Evolutionary conservation across 1,284 basidiomycete genomes (phyloP), one percentile per base, ranked within the genome.

Genomic region (Coniferiporia sulphurascens): DNA sequence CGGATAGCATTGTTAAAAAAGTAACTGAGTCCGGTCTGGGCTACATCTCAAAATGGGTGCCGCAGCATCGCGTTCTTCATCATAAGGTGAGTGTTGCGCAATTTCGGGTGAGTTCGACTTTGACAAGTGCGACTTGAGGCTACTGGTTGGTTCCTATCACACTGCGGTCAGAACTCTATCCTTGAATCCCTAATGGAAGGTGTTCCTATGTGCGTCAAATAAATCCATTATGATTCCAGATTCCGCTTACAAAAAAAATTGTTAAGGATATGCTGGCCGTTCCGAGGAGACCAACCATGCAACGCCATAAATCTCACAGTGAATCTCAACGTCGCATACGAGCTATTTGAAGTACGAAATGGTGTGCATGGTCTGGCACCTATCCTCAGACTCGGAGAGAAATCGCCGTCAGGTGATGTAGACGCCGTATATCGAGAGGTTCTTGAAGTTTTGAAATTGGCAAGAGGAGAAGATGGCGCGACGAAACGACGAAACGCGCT

Each of bases 251-350:
- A 17, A 17, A 21, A 4, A 4, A 21, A 36, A 32, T 50, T 46
- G 17, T 15, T n/a, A 17, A 69, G 68, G 65, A 69, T 69, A 46
- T 66, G 64, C 61, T 69, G 66, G 66, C 67, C 66, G 0, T 67
- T 65, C 61, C 50, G 55, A 10, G 63, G 60, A 27, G 66, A 68
- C 58, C 66, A 68, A 50, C 64, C 68, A 5, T 41, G 61, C n/a
- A 70, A 68, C 60, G 64, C 66, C 17, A 53, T 67, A 3, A 62
- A 63, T 35, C 61, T 67, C 12, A 59, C 63, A 22, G 59, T 63
- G 27, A 65, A 61, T 38, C 64, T 66, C 59, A 59, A 65, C 36
- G 60, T 67, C 55, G 68, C 65, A 10, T 70, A 70, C 61, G 68
- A 71, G 64, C 62, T 71, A 12, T 45, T 68, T 48, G 68, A 71